Percentiles rank a stretch among this genome's conserved stretches.
phyloP scores from a whole-genome alignment of 805 yeast species.

The Ogataea trehaloabstinens region DNA sequence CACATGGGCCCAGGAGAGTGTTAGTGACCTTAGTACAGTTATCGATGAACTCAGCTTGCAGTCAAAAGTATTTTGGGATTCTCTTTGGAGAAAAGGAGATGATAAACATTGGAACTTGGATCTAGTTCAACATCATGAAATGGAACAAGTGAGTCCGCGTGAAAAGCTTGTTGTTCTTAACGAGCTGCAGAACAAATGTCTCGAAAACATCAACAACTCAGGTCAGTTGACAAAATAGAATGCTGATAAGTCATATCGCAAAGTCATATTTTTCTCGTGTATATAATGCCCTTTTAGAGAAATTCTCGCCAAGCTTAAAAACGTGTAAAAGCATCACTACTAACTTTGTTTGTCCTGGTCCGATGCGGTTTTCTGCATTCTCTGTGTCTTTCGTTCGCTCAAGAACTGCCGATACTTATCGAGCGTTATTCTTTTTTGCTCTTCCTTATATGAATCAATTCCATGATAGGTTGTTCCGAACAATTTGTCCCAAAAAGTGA shows the following conservation, averaged over 20 bases:
- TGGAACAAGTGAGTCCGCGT: constrained; percentile 57
- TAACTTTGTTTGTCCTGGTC: constrained; percentile 1
- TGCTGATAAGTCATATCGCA: constrained; percentile 3
- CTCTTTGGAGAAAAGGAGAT: constrained; percentile 83
- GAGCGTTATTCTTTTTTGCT: constrained; percentile 67
- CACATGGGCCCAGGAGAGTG: constrained; percentile 85
- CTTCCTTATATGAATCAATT: constrained; percentile 59
- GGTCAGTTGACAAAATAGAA: no score
- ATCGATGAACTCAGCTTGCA: constrained; percentile 57
- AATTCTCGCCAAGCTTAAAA: not conserved
- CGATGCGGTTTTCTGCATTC: constrained; percentile 4
- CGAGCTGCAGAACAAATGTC: constrained; percentile 44
- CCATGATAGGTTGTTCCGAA: constrained; percentile 71
- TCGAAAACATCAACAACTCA: constrained; percentile 23
- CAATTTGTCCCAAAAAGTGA: constrained; percentile 85
- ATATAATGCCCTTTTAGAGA: not conserved
- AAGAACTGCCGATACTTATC: constrained; percentile 62
- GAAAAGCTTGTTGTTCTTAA: constrained; percentile 67
- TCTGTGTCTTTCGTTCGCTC: constrained; percentile 32
- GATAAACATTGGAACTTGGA: constrained; percentile 65
- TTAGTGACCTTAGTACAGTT: constrained; percentile 73
- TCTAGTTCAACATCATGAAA: constrained; percentile 56
- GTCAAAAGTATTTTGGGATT: constrained; percentile 75
- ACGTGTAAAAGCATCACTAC: not conserved
- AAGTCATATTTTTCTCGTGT: constrained; percentile 3